A percentile compares a stretch with the other conserved stretches of the same genome.
Conservation (phyloP, 2,329 filamentous ascomycete genomes). For the Microdochium paspali region DNA sequence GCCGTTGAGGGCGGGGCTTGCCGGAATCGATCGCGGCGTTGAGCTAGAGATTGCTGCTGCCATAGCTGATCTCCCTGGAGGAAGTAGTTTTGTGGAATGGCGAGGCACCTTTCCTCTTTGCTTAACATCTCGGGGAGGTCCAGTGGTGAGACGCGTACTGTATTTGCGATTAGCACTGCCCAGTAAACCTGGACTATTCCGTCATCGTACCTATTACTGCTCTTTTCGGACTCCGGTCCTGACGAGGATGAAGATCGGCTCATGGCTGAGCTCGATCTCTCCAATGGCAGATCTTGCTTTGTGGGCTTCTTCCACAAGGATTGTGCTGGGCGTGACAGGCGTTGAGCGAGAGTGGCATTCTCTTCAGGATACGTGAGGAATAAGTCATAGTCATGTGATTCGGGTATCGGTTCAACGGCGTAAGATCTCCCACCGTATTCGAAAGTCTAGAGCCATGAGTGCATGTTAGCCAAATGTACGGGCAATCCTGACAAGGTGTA, state of each 20-base stretch:
- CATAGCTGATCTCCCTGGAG: slow-evolving; percentile 27
- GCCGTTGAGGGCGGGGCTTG: slow-evolving; percentile 47
- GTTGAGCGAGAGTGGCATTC: slow-evolving; percentile 34
- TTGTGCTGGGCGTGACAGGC: slow-evolving; percentile 38
- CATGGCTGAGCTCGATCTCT: slow-evolving; percentile 18
- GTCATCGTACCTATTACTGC: slow-evolving; percentile 30
- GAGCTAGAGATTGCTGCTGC: slow-evolving; percentile 30
- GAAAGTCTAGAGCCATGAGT: slow-evolving; percentile 33
- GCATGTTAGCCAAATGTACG: neutral
- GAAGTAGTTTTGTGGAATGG: slow-evolving; percentile 14
- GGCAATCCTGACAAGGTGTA: no score
- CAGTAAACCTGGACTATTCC: slow-evolving; percentile 1
- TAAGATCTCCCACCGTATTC: slow-evolving; percentile 42
- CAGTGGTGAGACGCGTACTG: slow-evolving; percentile 29
- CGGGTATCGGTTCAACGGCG: slow-evolving; percentile 31
- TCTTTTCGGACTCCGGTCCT: slow-evolving; percentile 33
- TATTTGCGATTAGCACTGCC: slow-evolving; percentile 17
- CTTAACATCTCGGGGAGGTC: slow-evolving; percentile 12
- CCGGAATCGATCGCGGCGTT: slow-evolving; percentile 34
- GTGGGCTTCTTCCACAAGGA: slow-evolving; percentile 36
- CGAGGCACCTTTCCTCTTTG: slow-evolving; percentile 7
- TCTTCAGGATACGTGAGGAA: slow-evolving; percentile 41
- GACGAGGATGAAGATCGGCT: slow-evolving; percentile 25
- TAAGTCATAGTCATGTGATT: slow-evolving; percentile 43
- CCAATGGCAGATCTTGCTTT: slow-evolving; percentile 8